Evolutionary conservation across 768 basidiomycete genomes (phyloP), one percentile per base, ranked within the genome.

Genomic region (Mycena epipterygia): DNA sequence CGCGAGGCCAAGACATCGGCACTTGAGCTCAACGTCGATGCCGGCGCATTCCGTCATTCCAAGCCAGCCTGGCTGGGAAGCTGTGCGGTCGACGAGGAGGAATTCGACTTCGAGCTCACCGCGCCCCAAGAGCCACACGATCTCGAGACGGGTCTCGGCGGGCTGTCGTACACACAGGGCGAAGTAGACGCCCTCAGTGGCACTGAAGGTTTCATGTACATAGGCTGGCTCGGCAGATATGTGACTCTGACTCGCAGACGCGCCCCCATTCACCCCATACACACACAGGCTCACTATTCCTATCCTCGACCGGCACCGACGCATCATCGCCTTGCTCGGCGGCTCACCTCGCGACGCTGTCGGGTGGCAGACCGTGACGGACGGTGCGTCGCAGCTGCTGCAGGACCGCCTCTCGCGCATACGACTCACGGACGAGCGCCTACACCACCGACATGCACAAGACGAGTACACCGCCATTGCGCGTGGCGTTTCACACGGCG

Each of bases 61-160:
- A 51, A 55, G 17, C 56, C 62, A 4, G 55, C 62, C 16, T 70
- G 68, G 68, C 64, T 60, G 25, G 68, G 68, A 1, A 29, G 21
- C 19, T 60, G 51, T 11, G 19, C 14, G 6, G 59, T 53, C 0
- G 41, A 55, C 13, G 63, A 55, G 4, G 44, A 41, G 48, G 9
- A 12, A 6, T n/a, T 44, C 42, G 42, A 14, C 42, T n/a, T n/a
- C n/a, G n/a, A n/a, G n/a, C n/a, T 44, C 42, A 14, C 42, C 13
- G 42, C 9, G 42, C 42, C 42, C 6, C 11, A 8, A n/a, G 6
- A 12, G 6, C 42, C 42, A 19, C 42, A 44, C 42, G 42, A 44
- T 19, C 42, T 44, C 21, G 17, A 14, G 16, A 27, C 23, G 14
- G 29, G 56, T 3, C 16, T 56, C 3, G 58, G 52, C 16, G 37